A percentile compares a stretch with the other conserved stretches of the same genome.
Evolutionary conservation across 192 early-diverging fungal species (phyloP).

Genomic region (Chytriomyces confervae): DNA sequence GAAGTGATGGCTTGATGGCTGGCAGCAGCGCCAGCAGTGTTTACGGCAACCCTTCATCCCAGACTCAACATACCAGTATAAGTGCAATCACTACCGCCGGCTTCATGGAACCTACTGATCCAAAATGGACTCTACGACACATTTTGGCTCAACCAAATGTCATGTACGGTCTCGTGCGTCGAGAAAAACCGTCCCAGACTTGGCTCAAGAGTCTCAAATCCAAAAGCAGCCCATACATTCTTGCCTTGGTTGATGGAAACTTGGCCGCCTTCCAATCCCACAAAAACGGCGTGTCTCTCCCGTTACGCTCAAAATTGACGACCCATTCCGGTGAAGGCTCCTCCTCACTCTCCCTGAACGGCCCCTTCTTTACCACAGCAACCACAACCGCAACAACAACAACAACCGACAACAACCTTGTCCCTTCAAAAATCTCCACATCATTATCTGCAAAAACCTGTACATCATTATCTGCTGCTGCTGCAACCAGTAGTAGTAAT

Average conservation of each 20-base stretch:
- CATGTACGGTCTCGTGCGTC: conserved; percentile 18
- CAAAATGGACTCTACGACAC: background rate
- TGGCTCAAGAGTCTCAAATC: conserved; percentile 8
- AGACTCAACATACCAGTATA: background rate
- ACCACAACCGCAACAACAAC: background rate
- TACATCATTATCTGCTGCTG: background rate
- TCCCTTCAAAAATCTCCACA: background rate
- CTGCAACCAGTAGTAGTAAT: background rate
- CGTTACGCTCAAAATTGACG: no score
- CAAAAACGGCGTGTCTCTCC: background rate
- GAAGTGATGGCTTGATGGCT: background rate
- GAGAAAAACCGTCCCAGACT: background rate
- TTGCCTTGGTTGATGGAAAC: background rate
- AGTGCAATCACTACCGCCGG: conserved; percentile 10
- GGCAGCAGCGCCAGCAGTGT: background rate
- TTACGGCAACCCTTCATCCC: background rate
- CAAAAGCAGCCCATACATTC: background rate
- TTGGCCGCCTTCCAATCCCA: background rate
- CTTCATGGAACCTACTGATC: conserved; percentile 20
- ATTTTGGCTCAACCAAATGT: conserved; percentile 14
- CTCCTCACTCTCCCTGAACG: background rate
- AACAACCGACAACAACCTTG: no score
- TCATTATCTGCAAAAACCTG: background rate
- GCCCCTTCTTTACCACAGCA: conserved; percentile 6
- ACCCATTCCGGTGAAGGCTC: background rate